phyloP scores from a whole-genome alignment of 495 filamentous ascomycete genomes.

The Penicillium goetzii region DNA sequence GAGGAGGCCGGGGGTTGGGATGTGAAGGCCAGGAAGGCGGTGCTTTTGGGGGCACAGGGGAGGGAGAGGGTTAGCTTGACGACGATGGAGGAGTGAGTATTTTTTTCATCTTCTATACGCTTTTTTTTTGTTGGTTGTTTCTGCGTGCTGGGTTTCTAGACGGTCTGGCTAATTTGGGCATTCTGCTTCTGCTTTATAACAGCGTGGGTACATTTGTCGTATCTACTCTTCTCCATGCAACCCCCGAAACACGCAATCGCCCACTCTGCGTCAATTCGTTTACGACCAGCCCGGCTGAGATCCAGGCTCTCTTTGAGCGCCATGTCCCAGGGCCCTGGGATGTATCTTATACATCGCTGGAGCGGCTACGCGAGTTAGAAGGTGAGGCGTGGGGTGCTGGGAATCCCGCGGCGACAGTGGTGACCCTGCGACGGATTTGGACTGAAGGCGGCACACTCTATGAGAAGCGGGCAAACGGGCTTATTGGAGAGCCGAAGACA shows the following conservation, averaged over 20 bases:
- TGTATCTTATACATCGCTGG: slow-evolving; percentile 56
- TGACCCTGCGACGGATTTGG: slow-evolving; percentile 71
- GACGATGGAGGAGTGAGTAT: slow-evolving; percentile 70
- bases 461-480: slow-evolving; percentile 64
- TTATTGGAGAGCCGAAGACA: slow-evolving; percentile 52
- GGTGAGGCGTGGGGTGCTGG: slow-evolving; percentile 56
- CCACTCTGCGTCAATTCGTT: slow-evolving; percentile 73
- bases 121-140: neutral
- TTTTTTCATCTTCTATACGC: slow-evolving; percentile 16
- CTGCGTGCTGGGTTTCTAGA: slow-evolving; percentile 1
- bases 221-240: slow-evolving; percentile 58
- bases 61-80: slow-evolving; percentile 64
- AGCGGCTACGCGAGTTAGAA: slow-evolving; percentile 56
- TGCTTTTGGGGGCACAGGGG: slow-evolving; percentile 58
- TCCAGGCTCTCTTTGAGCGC: slow-evolving; percentile 66
- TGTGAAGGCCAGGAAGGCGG: slow-evolving; percentile 55
- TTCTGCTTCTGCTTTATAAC: neutral
- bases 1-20: slow-evolving; percentile 58
- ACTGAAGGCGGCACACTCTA: slow-evolving; percentile 73
- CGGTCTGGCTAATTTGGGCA: neutral
- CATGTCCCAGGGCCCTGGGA: slow-evolving; percentile 59
- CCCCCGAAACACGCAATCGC: slow-evolving; percentile 51
- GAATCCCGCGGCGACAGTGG: slow-evolving; percentile 54
- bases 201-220: slow-evolving; percentile 70
- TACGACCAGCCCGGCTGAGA: slow-evolving; percentile 62